Evolutionary conservation across 345 rosid genomes (phyloP), one percentile per base, ranked within the genome.

Genomic region (Brassica cretica): DNA sequence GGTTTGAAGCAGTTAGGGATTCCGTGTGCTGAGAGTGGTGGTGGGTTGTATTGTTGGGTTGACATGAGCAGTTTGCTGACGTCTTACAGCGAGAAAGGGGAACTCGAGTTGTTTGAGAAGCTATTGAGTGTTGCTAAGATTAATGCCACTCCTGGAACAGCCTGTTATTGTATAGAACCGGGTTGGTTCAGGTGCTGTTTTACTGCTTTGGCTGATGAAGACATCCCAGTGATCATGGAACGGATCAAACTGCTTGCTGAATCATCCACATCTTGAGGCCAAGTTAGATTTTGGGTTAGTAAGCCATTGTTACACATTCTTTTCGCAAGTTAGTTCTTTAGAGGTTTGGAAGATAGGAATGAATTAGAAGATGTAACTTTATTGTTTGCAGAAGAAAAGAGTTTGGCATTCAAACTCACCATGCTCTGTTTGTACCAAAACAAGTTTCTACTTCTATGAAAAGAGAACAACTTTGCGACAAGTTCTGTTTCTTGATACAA

Each of bases 161-260:
- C 96, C 4, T 92, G 99, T 80, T 96, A 91, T 80, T 90, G 96
- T 85, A 91, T 89, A 74, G 94, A 95, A 81, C 94, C 93, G 0
- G 99, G 99, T 71, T 95, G 99, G 98, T 95, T 95, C 72, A 80
- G 98, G 25, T 94, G 95, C 74, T 89, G 97, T 86, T 94, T 91
- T 82, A 82, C 98, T 2, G 76, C 89, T 60, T 81, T 92, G 76
- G 78, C 85, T 9, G 75, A 74, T 77, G 91, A 87, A 75, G 93
- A 92, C 79, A 79, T 92, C 83, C 89, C 89, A 67, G 27, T 85
- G 44, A 88, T 90, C 10, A 73, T 92, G 44, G 91, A 84, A 29
- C 79, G 97, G 79, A 91, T 91, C 49, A 76, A 63, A 18, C 85
- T 71, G 78, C 86, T 89, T 73, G 77, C 79, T 49, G 90, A 88